These are phyloP conservation scores for Pseudogymnoascus sp. DNA, from an alignment of 2,329 filamentous ascomycete species.

Conservation along the genomic window DNA sequence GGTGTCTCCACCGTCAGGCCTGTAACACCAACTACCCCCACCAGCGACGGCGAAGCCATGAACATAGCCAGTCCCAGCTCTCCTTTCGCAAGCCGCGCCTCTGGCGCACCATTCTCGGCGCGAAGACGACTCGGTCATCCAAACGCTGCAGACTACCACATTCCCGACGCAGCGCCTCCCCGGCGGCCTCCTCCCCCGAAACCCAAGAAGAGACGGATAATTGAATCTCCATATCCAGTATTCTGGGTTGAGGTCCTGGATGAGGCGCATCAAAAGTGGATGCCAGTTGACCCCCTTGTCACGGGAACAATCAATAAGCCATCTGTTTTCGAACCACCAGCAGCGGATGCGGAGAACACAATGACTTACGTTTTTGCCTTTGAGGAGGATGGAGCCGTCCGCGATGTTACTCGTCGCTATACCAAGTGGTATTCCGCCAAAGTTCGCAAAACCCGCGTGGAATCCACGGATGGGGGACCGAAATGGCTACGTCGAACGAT, in stretches of 20 bases:
- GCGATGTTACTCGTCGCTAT: slow-evolving; percentile 84
- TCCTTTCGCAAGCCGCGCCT: slow-evolving; percentile 13
- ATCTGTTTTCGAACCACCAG: slow-evolving; percentile 72
- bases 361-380: slow-evolving; percentile 83
- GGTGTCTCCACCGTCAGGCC: slow-evolving; percentile 32
- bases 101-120: slow-evolving; percentile 18
- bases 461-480: slow-evolving; percentile 45
- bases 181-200: slow-evolving; percentile 31
- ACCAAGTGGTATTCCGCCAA: slow-evolving; percentile 85
- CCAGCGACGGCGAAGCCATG: slow-evolving; percentile 26
- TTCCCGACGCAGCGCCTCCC: slow-evolving; percentile 35
- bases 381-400: slow-evolving; percentile 67
- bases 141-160: slow-evolving; percentile 43
- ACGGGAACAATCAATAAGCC: slow-evolving; percentile 73
- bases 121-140: slow-evolving; percentile 29
- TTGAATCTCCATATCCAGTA: slow-evolving; percentile 70
- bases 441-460: slow-evolving; percentile 73
- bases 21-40: slow-evolving; percentile 22
- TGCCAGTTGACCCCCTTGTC: slow-evolving; percentile 77
- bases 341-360: slow-evolving; percentile 66
- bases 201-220: slow-evolving; percentile 39
- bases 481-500: slow-evolving; percentile 49
- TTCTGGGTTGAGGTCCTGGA: slow-evolving; percentile 96
- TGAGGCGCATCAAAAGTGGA: slow-evolving; percentile 80
- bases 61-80: slow-evolving; percentile 13